Evolutionary conservation across 345 rosid genomes (phyloP), one percentile per base, ranked within the genome.

Genomic region (Sisymbrium irio): DNA sequence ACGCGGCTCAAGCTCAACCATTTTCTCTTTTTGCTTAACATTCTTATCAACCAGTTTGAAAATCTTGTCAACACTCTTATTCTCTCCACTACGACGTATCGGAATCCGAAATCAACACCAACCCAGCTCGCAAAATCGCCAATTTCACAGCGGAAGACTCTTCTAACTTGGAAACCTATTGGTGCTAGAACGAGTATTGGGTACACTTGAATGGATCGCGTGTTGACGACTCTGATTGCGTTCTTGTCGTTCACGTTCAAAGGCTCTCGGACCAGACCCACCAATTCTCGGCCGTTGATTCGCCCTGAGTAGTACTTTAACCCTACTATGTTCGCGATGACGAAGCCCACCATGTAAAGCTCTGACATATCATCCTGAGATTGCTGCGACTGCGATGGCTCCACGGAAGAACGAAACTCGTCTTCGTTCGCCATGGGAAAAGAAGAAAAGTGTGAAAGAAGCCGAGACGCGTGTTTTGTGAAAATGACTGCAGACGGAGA

Each of bases 211-310:
- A 76, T 18, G 7, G 85, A 78, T 36, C 88, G 75, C 2, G 88
- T 86, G 78, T 93, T 91, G 69, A 91, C 69, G 9, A 91, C 97
- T 51, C 75, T 83, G 69, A 91, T 84, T 37, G 96, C 97, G 80
- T 91, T 86, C 11, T 9, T 9, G 75, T 89, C 96, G 74, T 76
- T 72, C 7, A 70, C 80, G 62, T 91, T 91, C 0, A 81, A 69
- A 6, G 92, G 96, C 61, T 90, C 90, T 0, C 98, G 89, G 58
- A 90, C 87, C 20, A 93, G 81, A 42, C 92, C 91, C 47, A 93
- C 96, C 83, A 87, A 45, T 65, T 93, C 92, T 12, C 92, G 84
- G 76, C 92, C 97, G 45, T 75, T 82, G 80, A 93, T 86, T 56
- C 76, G 80, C 57, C 93, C 96, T 1, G 82, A 60, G 78, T 90